Base-by-base conservation (phyloP, 2,329 filamentous ascomycete genomes). In the Rhynchosporium agropyri region DNA sequence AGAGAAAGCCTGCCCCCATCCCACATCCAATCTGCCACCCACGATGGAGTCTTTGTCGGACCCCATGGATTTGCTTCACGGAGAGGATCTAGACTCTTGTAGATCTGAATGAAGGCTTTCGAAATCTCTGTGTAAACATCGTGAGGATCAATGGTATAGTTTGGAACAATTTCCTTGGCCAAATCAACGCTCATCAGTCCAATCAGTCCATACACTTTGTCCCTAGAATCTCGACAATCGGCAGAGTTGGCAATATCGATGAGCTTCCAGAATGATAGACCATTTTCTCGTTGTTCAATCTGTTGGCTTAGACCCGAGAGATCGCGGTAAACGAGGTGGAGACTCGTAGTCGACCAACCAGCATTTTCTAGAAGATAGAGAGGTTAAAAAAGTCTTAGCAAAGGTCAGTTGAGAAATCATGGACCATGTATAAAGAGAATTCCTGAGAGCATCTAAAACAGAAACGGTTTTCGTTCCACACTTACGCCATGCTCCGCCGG, bases 151-250 rank as follows among this genome's bases (percentile, higher is more conserved):
- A 49, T 20, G 2, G 28, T 36, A 29, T 69, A 69, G 56, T 68
- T n/a, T 2, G 63, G 65, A 2, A 58, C 50, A 15, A 69, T 26
- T 3, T 61, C 31, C 12, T 29, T 20, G 10, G 62, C 57, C 28
- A 69, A 58, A 0, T 4, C 5, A 5, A 42, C 53, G 12, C 65
- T 59, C 58, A 68, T 68, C 31, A 69, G 31, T 9, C 64, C 64
- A 29, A 66, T 20, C 8, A 69, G 53, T 8, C 64, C 66, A 49
- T 68, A 68, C 3, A 69, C 63, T 58, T 67, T 69, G 33, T 68
- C 67, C 38, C 67, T 63, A 9, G 38, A 9, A 56, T 68, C 63
- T 4, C 15, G 13, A 8, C 31, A 64, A 1, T 58, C 36, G n/a
- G 62, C 51, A 28, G 49, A 51, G 26, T 62, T 61, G 1, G 64